These are phyloP conservation scores for Emmonsiellopsis sp. DNA, from an alignment of 2,329 filamentous ascomycete genomes.

Conservation along the genomic window DNA sequence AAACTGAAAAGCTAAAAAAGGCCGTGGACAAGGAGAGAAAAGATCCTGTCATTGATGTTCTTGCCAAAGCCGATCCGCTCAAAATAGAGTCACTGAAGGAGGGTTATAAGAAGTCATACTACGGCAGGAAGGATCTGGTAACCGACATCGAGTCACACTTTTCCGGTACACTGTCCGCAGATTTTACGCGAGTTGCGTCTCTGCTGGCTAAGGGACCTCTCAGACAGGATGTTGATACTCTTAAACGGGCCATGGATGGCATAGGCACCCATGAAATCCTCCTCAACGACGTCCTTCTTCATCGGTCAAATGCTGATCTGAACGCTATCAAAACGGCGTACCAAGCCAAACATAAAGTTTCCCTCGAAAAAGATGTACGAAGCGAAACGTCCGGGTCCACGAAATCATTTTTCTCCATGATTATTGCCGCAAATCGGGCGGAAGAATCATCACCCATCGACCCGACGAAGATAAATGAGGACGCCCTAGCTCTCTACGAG, in stretches of 20 bases:
- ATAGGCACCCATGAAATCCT: constrained; percentile 77
- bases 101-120: constrained; percentile 49
- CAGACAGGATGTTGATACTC: constrained; percentile 60
- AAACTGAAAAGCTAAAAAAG: constrained; percentile 59
- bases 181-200: no score
- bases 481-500: constrained; percentile 67
- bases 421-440: constrained; percentile 62
- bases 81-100: constrained; percentile 57
- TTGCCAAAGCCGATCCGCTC: constrained; percentile 62
- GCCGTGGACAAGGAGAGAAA: constrained; percentile 83
- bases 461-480: constrained; percentile 63
- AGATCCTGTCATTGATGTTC: constrained; percentile 51
- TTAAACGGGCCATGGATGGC: constrained; percentile 66
- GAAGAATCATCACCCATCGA: constrained; percentile 71
- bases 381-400: constrained; percentile 81
- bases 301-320: constrained; percentile 78
- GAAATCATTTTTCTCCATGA: constrained; percentile 73
- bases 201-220: constrained; percentile 64
- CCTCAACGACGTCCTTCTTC: constrained; percentile 77
- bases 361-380: constrained; percentile 63
- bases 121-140: constrained; percentile 55
- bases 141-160: constrained; percentile 67
- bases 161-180: constrained; percentile 36
- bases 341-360: constrained; percentile 51
- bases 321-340: constrained; percentile 77